phyloP scores from a whole-genome alignment of 345 rosid species.

The Zanthoxylum bungeanum region DNA sequence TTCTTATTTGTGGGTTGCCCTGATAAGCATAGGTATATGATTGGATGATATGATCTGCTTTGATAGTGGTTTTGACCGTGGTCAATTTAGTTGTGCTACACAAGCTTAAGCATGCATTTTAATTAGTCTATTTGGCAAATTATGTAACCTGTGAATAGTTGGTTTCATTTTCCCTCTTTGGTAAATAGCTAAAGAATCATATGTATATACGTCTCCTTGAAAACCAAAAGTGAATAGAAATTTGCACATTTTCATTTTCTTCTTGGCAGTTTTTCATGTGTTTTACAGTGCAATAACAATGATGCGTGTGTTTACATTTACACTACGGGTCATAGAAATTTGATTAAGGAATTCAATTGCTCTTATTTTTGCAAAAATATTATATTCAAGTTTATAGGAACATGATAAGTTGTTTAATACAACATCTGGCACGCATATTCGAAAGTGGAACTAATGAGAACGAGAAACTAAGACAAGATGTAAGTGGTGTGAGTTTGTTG shows the following conservation, averaged over 20 bases:
- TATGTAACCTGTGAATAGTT: background rate
- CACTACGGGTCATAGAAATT: no score
- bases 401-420: background rate
- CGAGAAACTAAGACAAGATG: constrained; percentile 28
- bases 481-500: no score
- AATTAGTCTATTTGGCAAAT: background rate
- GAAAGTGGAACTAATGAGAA: constrained; percentile 92
- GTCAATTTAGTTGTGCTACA: background rate
- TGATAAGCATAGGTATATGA: background rate
- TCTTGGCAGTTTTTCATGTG: constrained; percentile 92
- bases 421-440: constrained; percentile 53
- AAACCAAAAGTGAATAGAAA: background rate
- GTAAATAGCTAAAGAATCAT: background rate
- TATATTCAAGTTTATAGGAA: background rate
- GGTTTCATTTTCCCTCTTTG: background rate
- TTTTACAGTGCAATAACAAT: constrained; percentile 68
- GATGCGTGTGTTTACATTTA: constrained; percentile 39
- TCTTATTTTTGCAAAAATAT: no score
- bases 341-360: background rate
- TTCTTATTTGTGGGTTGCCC: constrained; percentile 1
- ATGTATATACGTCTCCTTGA: background rate
- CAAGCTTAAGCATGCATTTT: background rate
- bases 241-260: constrained; percentile 90
- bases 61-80: background rate
- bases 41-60: background rate